Evolutionary conservation across 1,284 basidiomycete species (phyloP), one percentile per base, ranked within the genome.

Genomic region (Ustilago nuda): DNA sequence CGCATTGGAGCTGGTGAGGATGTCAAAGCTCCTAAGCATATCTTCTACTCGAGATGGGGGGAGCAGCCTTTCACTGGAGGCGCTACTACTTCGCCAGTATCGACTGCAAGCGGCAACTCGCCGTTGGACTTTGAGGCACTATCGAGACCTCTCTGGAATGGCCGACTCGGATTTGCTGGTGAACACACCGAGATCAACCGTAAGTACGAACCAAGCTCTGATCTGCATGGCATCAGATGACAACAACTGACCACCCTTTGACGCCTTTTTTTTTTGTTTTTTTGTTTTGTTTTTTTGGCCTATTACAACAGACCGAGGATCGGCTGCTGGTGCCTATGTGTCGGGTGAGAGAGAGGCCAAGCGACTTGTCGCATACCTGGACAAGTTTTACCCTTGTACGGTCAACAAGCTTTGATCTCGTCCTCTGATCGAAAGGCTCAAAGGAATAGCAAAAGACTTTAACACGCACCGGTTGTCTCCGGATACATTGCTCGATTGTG

Each of bases 121-220:
- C 88, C 88, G 5, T 78, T 89, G 78, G 88, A 89, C 81, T 88
- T 88, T 63, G 86, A 87, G 59, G 84, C 87, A 79, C 85, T 89
- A 7, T 75, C 84, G 0, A 77, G 87, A 58, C 85, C 87, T 1
- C 78, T 86, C 4, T 89, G 88, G 87, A 84, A 75, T 3, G 88
- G 88, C 0, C 71, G 78, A 3, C 82, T 89, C 1, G 87, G 88
- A 0, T 89, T 88, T 41, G 88, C 89, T 15, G 89, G 89, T 12
- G 89, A 89, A 81, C 88, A 88, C 62, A 89, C 88, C 4, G 88
- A 88, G 63, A 80, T 88, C 70, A 87, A 89, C 52, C 86, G 87
- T 64, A 68, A 65, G 71, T 73, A 56, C 15, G 7, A n/a, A 4
- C 4, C n/a, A 45, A 45, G 43, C 33, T 17, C 41, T n/a, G 3